Percentiles rank a stretch among this genome's conserved stretches.
phyloP scores from a whole-genome alignment of 2,329 filamentous ascomycete genomes.

The Pestalotiopsis sp. region DNA sequence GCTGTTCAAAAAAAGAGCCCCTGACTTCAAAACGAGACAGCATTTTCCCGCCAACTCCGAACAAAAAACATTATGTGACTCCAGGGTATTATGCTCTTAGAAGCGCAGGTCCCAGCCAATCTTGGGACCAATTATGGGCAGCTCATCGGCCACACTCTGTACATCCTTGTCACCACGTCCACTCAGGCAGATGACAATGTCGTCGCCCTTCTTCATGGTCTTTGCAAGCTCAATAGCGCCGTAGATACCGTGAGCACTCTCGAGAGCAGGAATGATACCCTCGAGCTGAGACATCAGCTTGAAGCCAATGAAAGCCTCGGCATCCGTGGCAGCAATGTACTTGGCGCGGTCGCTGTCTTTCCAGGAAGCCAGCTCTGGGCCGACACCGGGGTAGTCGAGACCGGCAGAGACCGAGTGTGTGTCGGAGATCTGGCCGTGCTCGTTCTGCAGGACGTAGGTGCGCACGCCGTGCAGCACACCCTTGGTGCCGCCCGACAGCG shows the following conservation, averaged over 20 bases:
- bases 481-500: slow-evolving; percentile 81
- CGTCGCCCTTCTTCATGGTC: slow-evolving; percentile 84
- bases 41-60: slow-evolving; percentile 9
- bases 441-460: slow-evolving; percentile 92
- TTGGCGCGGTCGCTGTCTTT: slow-evolving; percentile 86
- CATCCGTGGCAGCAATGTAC: slow-evolving; percentile 90
- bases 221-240: slow-evolving; percentile 90
- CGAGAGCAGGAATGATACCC: slow-evolving; percentile 94
- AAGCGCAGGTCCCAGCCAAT: slow-evolving; percentile 77
- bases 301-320: slow-evolving; percentile 88
- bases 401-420: slow-evolving; percentile 97
- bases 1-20: neutral
- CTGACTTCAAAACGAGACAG: neutral
- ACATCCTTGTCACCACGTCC: slow-evolving; percentile 98
- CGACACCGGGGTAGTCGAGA: slow-evolving; percentile 95
- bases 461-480: slow-evolving; percentile 94
- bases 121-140: slow-evolving; percentile 83
- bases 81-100: slow-evolving; percentile 31
- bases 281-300: slow-evolving; percentile 82
- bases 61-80: neutral
- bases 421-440: slow-evolving; percentile 89
- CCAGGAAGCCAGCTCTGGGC: slow-evolving; percentile 89
- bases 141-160: slow-evolving; percentile 93
- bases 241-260: slow-evolving; percentile 90
- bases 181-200: slow-evolving; percentile 91